Conservation (phyloP, 305 asterid genomes). For the Caryopteris hybrid region DNA sequence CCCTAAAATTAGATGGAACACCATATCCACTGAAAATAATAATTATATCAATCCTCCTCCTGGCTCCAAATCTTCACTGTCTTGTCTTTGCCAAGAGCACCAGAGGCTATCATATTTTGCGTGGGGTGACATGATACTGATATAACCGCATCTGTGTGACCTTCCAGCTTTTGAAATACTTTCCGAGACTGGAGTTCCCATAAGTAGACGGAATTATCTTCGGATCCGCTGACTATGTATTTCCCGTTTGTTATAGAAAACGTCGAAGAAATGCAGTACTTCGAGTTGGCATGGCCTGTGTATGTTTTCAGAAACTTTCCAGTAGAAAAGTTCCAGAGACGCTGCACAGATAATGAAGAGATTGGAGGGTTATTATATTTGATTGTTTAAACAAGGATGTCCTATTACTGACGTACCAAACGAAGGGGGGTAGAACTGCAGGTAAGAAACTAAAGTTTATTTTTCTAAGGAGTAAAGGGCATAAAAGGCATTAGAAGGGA, state of each 20-base stretch:
- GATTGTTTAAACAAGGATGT: too few species aligned
- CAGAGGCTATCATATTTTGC: slow-evolving; percentile 74
- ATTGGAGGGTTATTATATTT: too few species aligned
- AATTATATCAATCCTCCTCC: slow-evolving; percentile 48
- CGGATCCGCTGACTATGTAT: slow-evolving; percentile 92
- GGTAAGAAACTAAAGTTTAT: not conserved
- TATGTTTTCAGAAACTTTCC: slow-evolving; percentile 90
- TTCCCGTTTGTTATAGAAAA: slow-evolving; percentile 90
- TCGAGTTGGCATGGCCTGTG: slow-evolving; percentile 79
- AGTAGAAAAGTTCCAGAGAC: slow-evolving; percentile 87
- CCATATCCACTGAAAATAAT: too few species aligned
- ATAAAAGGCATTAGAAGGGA: not conserved
- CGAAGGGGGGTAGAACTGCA: not conserved
- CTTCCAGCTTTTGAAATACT: slow-evolving; percentile 92
- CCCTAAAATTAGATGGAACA: too few species aligned
- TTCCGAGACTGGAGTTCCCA: slow-evolving; percentile 96
- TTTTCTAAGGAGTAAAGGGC: too few species aligned
- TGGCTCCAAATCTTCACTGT: slow-evolving; percentile 80
- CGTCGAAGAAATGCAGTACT: slow-evolving; percentile 70
- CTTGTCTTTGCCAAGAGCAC: slow-evolving; percentile 81
- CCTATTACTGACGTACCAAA: too few species aligned
- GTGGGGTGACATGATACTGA: slow-evolving; percentile 86
- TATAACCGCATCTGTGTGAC: slow-evolving; percentile 76
- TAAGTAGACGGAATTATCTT: slow-evolving; percentile 71
- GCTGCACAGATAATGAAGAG: slow-evolving; percentile 44